These are phyloP conservation scores for Phytophthora palmivora DNA, from an alignment of 352 stramenopile genomes.

Conservation along the genomic window DNA sequence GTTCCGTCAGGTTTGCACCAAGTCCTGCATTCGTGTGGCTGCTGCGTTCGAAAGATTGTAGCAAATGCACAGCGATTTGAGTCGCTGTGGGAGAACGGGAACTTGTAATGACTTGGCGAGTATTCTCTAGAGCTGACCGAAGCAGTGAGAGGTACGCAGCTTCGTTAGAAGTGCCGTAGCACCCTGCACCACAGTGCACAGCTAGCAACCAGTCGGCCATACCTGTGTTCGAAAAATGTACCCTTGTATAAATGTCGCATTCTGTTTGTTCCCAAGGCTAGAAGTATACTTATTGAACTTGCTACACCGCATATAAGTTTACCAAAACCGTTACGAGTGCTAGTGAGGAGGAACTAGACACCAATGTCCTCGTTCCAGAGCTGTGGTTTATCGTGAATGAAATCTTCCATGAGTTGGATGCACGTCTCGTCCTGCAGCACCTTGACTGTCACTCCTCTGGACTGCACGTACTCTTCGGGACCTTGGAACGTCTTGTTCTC, in stretches of 20 bases:
- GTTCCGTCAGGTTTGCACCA: conserved; percentile 62
- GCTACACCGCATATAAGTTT: conserved; percentile 14
- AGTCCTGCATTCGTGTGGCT: conserved; percentile 62
- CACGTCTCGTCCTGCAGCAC: conserved; percentile 43
- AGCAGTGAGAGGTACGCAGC: conserved; percentile 53
- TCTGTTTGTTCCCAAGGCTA: background rate
- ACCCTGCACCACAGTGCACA: conserved; percentile 67
- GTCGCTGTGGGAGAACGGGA: conserved; percentile 20
- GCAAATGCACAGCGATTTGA: conserved; percentile 41
- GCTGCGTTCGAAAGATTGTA: conserved; percentile 57
- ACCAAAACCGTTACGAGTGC: conserved; percentile 4
- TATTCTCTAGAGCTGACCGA: conserved; percentile 35
- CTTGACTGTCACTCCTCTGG: conserved; percentile 38
- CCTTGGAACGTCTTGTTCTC: conserved; percentile 56
- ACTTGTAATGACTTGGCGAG: conserved; percentile 15
- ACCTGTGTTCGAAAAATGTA: background rate
- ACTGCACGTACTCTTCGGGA: conserved; percentile 42
- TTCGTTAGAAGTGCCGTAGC: conserved; percentile 45
- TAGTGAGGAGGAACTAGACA: conserved; percentile 7
- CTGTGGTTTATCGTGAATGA: conserved; percentile 38
- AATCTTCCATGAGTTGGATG: conserved; percentile 49
- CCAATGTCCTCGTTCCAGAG: conserved; percentile 47
- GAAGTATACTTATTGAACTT: conserved; percentile 7
- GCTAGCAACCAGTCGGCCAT: conserved; percentile 61
- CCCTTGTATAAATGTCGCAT: background rate